phyloP scores from a whole-genome alignment of 2,329 filamentous ascomycete species.

The Colletotrichum endophyticum region DNA sequence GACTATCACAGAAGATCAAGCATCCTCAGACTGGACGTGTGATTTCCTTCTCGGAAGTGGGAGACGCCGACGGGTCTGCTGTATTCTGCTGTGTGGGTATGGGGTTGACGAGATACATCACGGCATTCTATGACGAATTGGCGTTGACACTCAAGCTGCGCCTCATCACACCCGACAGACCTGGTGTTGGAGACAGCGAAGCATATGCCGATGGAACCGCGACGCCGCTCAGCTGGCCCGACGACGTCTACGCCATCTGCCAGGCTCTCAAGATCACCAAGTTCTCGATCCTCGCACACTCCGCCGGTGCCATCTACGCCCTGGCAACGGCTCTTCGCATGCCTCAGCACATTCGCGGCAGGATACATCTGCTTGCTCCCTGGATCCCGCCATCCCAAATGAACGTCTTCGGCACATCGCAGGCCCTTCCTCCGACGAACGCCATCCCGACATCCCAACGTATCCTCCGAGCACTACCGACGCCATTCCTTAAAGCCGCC shows the following conservation, averaged over 20 bases:
- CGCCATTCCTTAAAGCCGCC: conserved; percentile 88
- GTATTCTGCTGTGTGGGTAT: conserved; percentile 98
- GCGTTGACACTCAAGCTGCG: conserved; percentile 86
- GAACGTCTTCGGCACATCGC: conserved; percentile 75
- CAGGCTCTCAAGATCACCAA: conserved; percentile 91
- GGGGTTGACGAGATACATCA: conserved; percentile 95
- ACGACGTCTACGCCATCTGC: conserved; percentile 92
- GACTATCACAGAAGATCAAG: conserved; percentile 85
- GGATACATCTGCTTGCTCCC: conserved; percentile 91
- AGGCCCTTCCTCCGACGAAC: conserved; percentile 78
- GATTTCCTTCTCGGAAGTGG: conserved; percentile 97
- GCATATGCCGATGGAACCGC: conserved; percentile 80
- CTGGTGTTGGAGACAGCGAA: conserved; percentile 92
- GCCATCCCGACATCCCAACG: conserved; percentile 91
- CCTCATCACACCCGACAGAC: conserved; percentile 91
- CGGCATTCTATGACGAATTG: conserved; percentile 95
- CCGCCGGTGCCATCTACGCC: conserved; percentile 96
- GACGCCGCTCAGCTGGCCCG: conserved; percentile 88
- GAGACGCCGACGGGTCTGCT: conserved; percentile 87
- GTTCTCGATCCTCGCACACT: conserved; percentile 95
- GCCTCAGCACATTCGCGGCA: conserved; percentile 92
- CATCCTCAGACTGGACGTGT: conserved; percentile 85
- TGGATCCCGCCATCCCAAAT: conserved; percentile 98
- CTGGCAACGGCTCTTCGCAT: conserved; percentile 93
- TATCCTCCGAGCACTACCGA: conserved; percentile 87